These are phyloP conservation scores for Schwanniomyces polymorphus DNA, from an alignment of 805 yeast species.

Conservation along the genomic window DNA sequence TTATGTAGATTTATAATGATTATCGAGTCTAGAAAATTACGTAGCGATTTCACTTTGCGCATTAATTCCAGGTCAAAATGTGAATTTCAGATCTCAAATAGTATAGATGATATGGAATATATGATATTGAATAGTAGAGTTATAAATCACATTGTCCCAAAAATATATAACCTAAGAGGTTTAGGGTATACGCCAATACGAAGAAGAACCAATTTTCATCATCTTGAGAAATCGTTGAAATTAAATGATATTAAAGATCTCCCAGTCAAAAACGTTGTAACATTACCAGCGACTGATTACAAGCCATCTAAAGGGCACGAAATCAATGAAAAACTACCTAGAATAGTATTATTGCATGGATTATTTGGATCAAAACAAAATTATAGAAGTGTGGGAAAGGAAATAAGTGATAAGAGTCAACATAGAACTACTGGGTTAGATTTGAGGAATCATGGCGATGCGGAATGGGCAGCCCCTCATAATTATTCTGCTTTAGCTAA, in stretches of 20 bases:
- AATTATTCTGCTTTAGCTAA: constrained; percentile 43
- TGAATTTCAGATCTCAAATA: no score
- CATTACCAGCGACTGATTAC: constrained; percentile 9
- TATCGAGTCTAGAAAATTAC: not conserved
- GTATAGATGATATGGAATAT: no score
- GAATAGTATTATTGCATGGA: constrained; percentile 54
- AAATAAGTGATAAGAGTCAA: constrained; percentile 26
- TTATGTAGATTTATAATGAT: not conserved
- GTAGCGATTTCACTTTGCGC: not conserved
- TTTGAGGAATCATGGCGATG: constrained; percentile 56
- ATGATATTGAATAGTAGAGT: no score
- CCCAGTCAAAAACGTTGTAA: constrained; percentile 3
- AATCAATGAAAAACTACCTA: constrained; percentile 14
- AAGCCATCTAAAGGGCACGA: constrained; percentile 6
- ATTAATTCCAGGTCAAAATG: not conserved
- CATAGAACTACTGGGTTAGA: constrained; percentile 46
- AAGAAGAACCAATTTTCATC: not conserved
- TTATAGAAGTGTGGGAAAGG: constrained; percentile 40
- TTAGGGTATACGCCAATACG: not conserved
- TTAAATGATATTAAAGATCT: constrained; percentile 1
- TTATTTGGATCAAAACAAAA: constrained; percentile 50
- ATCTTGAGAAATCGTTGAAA: not conserved
- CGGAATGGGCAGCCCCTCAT: constrained; percentile 44
- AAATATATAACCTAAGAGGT: not conserved
- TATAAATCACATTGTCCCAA: not conserved